Evolutionary conservation across 805 yeast genomes (phyloP), one percentile per base, ranked within the genome.

Genomic region (Nakazawaea laoshanensis): DNA sequence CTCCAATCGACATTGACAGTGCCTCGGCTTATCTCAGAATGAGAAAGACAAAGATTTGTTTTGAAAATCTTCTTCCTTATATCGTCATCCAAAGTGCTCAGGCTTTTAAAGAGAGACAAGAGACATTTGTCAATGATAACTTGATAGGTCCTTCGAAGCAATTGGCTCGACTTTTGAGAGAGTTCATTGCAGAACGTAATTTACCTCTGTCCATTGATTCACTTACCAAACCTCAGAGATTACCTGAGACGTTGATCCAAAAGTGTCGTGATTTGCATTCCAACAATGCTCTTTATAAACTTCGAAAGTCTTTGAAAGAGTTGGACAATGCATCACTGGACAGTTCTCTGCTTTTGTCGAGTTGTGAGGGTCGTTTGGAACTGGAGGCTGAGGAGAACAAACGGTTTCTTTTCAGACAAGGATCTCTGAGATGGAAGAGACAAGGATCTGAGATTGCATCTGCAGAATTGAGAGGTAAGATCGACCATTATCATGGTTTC

Each of bases 71-170:
- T 3, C 48, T 86, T 2, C 95, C 96, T 0, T 70, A 69, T 42
- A 53, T 65, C 3, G 70, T 84, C 2, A 67, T 82, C 26, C 82
- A 78, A 43, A 65, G 74, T 3, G 74, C 85, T 0, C 71, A 69
- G 25, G 78, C 87, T 1, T 83, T 73, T 47, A 65, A 70, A 33
- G 89, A 80, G 39, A 62, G 88, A 39, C 76, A 75, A 37, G 71
- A 70, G 10, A 55, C 55, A 3, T 81, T 66, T 45, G 61, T 81
- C 7, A 39, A 51, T 12, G 55, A 56, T 19, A 67, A 70, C 30
- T 61, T 42, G 36, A 58, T 51, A 35, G 48, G 53, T 3, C 86
- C 87, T 0, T 44, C 77, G 2, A 52, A 55, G 15, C 57, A 67
- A 3, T 46, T 79, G 17, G 66, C 67, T 29, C 59, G 57, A 22